phyloP scores from a whole-genome alignment of 2,329 filamentous ascomycete species.

The Seiridium cupressi region DNA sequence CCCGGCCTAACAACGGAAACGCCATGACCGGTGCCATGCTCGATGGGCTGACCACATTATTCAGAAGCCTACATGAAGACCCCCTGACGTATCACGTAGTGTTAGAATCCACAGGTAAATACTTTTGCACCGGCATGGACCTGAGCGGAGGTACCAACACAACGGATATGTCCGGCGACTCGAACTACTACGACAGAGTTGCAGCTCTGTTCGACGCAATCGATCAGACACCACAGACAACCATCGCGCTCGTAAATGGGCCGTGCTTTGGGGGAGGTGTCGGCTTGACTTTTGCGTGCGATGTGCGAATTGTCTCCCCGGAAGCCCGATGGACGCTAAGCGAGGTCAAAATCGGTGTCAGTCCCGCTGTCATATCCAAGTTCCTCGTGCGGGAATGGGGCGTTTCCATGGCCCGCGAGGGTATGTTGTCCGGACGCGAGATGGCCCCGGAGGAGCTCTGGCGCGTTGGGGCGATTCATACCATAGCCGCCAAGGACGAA shows the following conservation, averaged over 20 bases:
- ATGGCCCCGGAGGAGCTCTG: too few relatives aligned
- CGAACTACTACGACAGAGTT: conserved; percentile 17
- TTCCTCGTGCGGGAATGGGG: conserved; percentile 38
- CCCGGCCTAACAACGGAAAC: conserved; percentile 36
- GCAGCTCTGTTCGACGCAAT: conserved; percentile 29
- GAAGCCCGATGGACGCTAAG: conserved; percentile 29
- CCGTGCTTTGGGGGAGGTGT: conserved; percentile 42
- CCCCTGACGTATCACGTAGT: conserved; percentile 30
- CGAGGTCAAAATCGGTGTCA: conserved; percentile 37
- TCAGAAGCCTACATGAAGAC: conserved; percentile 23
- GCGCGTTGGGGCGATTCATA: too few relatives aligned
- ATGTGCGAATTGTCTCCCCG: conserved; percentile 28
- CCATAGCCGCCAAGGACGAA: too few relatives aligned
- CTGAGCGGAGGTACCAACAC: conserved; percentile 15
- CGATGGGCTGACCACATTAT: conserved; percentile 23
- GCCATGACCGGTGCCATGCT: conserved; percentile 35
- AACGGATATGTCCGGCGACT: conserved; percentile 9
- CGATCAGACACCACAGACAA: conserved; percentile 36
- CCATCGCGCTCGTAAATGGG: conserved; percentile 39
- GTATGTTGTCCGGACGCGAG: conserved; percentile 25
- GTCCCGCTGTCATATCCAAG: conserved; percentile 36
- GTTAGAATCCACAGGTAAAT: conserved; percentile 32
- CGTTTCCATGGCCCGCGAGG: conserved; percentile 30
- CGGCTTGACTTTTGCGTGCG: conserved; percentile 40
- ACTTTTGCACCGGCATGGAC: conserved; percentile 41